These are phyloP conservation scores for Diaporthe citrichinensis DNA, from an alignment of 2,329 filamentous ascomycete species.

Conservation along the genomic window DNA sequence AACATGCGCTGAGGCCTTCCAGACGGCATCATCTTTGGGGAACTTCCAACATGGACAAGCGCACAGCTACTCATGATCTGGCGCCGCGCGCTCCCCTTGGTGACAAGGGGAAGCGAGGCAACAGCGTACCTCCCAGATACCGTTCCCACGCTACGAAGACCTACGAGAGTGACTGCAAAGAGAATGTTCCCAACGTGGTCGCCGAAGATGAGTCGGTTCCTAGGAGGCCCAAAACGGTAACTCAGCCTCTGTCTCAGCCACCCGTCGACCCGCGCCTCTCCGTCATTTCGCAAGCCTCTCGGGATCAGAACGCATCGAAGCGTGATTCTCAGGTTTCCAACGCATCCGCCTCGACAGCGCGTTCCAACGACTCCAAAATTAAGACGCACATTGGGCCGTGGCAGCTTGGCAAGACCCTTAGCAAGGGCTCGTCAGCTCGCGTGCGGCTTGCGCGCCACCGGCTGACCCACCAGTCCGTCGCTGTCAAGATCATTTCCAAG, in stretches of 20 bases:
- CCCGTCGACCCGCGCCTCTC: slow-evolving; percentile 50
- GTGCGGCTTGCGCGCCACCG: slow-evolving; percentile 89
- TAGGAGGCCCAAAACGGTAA: slow-evolving; percentile 17
- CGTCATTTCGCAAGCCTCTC: slow-evolving; percentile 50
- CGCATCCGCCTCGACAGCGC: slow-evolving; percentile 52
- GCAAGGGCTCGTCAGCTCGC: slow-evolving; percentile 89
- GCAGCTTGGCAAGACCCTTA: slow-evolving; percentile 90
- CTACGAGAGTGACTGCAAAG: slow-evolving; percentile 39
- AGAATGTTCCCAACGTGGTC: slow-evolving; percentile 34
- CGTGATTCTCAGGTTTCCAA: slow-evolving; percentile 57
- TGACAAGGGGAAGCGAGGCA: slow-evolving; percentile 36
- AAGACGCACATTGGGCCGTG: slow-evolving; percentile 92
- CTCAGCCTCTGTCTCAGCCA: slow-evolving; percentile 29
- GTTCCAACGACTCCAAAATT: slow-evolving; percentile 48
- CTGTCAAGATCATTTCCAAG: slow-evolving; percentile 96
- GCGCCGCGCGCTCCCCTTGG: slow-evolving; percentile 35
- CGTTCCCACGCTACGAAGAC: slow-evolving; percentile 17
- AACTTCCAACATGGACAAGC: slow-evolving; percentile 36
- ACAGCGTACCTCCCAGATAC: slow-evolving; percentile 28
- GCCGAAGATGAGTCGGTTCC: slow-evolving; percentile 15
- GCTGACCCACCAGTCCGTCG: slow-evolving; percentile 83
- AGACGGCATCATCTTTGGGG: neutral
- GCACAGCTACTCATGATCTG: slow-evolving; percentile 9
- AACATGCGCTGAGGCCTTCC: slow-evolving; percentile 32
- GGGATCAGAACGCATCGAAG: slow-evolving; percentile 49